These are phyloP conservation scores for Ilex paraguariensis DNA, from an alignment of 305 asterid species.

Conservation along the genomic window DNA sequence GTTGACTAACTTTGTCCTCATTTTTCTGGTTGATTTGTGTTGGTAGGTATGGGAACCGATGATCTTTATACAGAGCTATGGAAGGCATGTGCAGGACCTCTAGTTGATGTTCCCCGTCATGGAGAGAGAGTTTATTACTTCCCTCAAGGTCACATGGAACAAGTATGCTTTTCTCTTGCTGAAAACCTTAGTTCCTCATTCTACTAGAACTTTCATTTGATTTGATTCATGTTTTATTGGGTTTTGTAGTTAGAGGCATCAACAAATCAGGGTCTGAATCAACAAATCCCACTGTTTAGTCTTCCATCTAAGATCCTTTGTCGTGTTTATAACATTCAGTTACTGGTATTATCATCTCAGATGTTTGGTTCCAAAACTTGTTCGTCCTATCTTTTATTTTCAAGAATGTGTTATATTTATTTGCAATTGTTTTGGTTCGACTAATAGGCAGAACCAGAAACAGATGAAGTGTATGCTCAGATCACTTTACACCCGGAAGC, in stretches of 20 bases:
- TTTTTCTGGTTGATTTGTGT: background rate
- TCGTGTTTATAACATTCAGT: conserved; percentile 38
- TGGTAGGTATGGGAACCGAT: conserved; percentile 38
- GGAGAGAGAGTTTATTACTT: conserved; percentile 71
- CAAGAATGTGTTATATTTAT: background rate
- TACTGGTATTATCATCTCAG: conserved; percentile 35
- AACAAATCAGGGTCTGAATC: conserved; percentile 55
- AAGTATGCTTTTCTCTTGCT: conserved; percentile 29
- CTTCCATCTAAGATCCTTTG: conserved; percentile 83
- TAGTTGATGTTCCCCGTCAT: conserved; percentile 59
- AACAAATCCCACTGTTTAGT: conserved; percentile 53
- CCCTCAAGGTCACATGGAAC: conserved; percentile 92
- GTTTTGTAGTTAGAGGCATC: conserved; percentile 72
- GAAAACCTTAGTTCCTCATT: background rate
- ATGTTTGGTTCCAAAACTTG: background rate
- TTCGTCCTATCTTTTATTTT: no score
- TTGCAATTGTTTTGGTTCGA: conserved; percentile 4
- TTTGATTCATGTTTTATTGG: background rate
- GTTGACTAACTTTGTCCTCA: background rate
- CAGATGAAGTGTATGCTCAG: conserved; percentile 83
- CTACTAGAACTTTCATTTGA: background rate
- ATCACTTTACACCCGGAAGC: conserved; percentile 66
- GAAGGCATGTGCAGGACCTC: conserved; percentile 91
- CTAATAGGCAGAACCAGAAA: conserved; percentile 69
- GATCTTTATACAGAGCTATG: conserved; percentile 61